Conservation (phyloP, 2,329 filamentous ascomycete species). For the Aspergillus awamori region DNA sequence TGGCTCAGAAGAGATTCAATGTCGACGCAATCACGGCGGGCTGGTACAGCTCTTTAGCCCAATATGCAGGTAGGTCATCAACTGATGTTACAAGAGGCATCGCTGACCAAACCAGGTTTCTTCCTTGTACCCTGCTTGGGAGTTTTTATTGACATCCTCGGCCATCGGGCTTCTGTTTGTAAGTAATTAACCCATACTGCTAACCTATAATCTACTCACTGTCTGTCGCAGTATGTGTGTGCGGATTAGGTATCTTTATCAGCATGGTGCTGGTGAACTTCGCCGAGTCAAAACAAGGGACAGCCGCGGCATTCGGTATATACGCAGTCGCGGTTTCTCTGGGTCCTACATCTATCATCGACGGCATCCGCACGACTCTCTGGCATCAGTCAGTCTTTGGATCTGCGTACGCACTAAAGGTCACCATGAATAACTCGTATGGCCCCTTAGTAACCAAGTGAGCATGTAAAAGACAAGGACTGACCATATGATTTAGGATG, state of each 20-base stretch:
- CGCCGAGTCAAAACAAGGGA: conserved; percentile 53
- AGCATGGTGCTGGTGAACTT: conserved; percentile 60
- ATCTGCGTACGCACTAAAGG: conserved; percentile 62
- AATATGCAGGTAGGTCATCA: conserved; percentile 51
- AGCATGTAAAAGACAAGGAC: not conserved
- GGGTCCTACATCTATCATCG: conserved; percentile 63
- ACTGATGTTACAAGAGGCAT: not conserved
- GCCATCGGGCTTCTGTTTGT: conserved; percentile 54
- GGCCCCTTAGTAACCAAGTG: conserved; percentile 7
- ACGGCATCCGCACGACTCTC: conserved; percentile 62
- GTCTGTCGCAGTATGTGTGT: conserved; percentile 38
- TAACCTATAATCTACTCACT: conserved; percentile 25
- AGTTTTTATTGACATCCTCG: conserved; percentile 59
- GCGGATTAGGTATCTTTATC: conserved; percentile 55
- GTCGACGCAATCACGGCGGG: conserved; percentile 59
- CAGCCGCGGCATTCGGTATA: conserved; percentile 62
- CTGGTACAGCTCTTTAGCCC: conserved; percentile 61
- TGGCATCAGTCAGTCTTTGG: conserved; percentile 65
- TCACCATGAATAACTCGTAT: conserved; percentile 62
- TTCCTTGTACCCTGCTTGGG: conserved; percentile 62
- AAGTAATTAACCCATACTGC: conserved; percentile 20
- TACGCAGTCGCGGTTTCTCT: conserved; percentile 60
- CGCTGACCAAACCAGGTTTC: conserved; percentile 42
- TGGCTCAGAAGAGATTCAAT: conserved; percentile 63
- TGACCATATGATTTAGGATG: conserved; percentile 47